Base-by-base conservation (phyloP, 2,329 filamentous ascomycete genomes). In the Fusarium aywerte region DNA sequence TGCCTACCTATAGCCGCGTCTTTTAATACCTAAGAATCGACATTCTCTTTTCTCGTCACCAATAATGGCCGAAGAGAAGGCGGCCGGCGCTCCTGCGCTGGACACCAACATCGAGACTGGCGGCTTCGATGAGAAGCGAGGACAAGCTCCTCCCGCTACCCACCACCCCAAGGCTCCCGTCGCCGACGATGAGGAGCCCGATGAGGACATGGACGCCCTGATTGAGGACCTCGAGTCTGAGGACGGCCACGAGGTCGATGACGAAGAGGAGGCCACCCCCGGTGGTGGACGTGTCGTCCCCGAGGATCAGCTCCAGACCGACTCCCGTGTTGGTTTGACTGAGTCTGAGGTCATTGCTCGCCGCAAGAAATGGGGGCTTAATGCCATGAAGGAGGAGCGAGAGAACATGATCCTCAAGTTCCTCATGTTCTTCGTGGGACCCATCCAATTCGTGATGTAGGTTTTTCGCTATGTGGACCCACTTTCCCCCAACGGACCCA, bases 401-500 rank as follows among this genome's bases (percentile, higher is more conserved):
- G 90, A 93, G 80, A 96, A 94, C 75, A 75, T 93, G 59, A 80
- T 94, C 63, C 85, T 96, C 75, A 96, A 96, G 84, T 96, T 97
- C 80, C 80, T 88, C 74, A 84, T 86, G 73, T 96, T 92, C 83
- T 96, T 96, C 79, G 83, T 96, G 56, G 93, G 93, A 70, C 93
- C 93, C 23, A 95, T 97, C 70, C 93, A 96, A 78, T 95, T 95
- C 80, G 93, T 97, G 77, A 97, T 97, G 93, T 90, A 90, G 78
- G n/a, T n/a, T n/a, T n/a, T n/a, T n/a, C n/a, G n/a, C n/a, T n/a
- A n/a, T n/a, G n/a, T n/a, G n/a, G n/a, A n/a, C n/a, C n/a, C n/a
- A n/a, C n/a, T n/a, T n/a, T n/a, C n/a, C n/a, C n/a, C n/a, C n/a
- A n/a, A n/a, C n/a, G n/a, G n/a, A n/a, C n/a, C n/a, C n/a, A n/a